Conservation (phyloP, 352 stramenopile genomes). For the Globisporangium radiosum region DNA sequence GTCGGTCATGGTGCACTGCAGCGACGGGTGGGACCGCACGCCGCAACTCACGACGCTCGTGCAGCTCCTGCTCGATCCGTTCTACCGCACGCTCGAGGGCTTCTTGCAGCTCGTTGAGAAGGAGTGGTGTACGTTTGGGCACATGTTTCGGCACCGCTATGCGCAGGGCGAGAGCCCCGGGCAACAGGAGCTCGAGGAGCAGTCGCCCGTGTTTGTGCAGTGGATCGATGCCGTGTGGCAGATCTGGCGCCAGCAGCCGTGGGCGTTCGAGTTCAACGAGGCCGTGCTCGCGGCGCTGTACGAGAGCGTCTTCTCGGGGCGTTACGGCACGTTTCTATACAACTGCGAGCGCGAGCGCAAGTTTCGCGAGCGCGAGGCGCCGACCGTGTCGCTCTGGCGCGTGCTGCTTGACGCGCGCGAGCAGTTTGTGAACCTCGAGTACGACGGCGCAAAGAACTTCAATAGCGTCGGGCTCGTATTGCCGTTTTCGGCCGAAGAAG, state of each 20-base stretch:
- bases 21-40: constrained; percentile 98
- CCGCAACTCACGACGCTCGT: constrained; percentile 94
- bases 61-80: constrained; percentile 97
- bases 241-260: constrained; percentile 94
- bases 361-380: constrained; percentile 44
- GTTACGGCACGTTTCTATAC: constrained; percentile 97
- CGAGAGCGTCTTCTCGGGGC: constrained; percentile 94
- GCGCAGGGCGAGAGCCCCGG: constrained; percentile 92
- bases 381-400: constrained; percentile 73
- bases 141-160: constrained; percentile 97
- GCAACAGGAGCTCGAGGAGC: constrained; percentile 93
- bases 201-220: constrained; percentile 98
- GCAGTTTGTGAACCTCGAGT: constrained; percentile 77
- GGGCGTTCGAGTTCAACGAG: constrained; percentile 98
- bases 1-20: constrained; percentile 98
- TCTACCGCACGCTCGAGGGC: constrained; percentile 95
- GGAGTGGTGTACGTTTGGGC: constrained; percentile 98
- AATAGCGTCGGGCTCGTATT: constrained; percentile 78
- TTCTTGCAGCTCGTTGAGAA: constrained; percentile 97
- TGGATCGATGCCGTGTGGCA: constrained; percentile 98
- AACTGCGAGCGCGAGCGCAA: constrained; percentile 90
- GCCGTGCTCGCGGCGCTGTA: constrained; percentile 89
- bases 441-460: constrained; percentile 80
- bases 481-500: constrained; percentile 77
- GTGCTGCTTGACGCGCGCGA: constrained; percentile 52